Percentiles rank a stretch among this genome's conserved stretches.
Evolutionary conservation across 1,284 basidiomycete species (phyloP).

Genomic region (Macrocybe sp.): DNA sequence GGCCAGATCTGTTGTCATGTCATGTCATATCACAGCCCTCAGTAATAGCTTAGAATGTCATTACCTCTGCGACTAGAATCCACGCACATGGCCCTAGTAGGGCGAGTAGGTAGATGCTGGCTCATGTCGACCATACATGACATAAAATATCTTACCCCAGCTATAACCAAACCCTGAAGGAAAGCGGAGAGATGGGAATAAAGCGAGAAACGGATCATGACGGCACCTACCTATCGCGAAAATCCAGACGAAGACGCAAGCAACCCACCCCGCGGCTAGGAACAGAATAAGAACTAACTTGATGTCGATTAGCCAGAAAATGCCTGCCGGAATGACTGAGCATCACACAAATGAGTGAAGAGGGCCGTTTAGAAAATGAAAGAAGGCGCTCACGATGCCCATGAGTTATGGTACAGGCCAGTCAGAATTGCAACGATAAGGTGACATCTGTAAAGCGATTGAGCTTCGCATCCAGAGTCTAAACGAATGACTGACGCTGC

Average conservation of each 20-base stretch:
- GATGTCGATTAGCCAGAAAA: slow-evolving; percentile 3
- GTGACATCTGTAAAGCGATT: slow-evolving; percentile 43
- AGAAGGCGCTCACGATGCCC: slow-evolving; percentile 35
- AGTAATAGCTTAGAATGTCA: neutral
- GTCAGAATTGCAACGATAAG: slow-evolving; percentile 59
- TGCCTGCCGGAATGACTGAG: too few species aligned
- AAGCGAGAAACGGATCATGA: neutral
- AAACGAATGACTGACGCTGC: slow-evolving; percentile 33
- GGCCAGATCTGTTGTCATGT: slow-evolving; percentile 47
- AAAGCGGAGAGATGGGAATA: slow-evolving; percentile 1
- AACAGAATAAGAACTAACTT: neutral
- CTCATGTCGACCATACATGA: too few species aligned
- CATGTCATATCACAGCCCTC: neutral
- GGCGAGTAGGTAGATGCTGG: neutral
- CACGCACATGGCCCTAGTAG: slow-evolving; percentile 50
- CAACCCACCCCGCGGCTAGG: slow-evolving; percentile 58
- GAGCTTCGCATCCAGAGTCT: neutral
- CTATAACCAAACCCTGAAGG: slow-evolving; percentile 54
- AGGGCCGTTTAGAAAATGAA: neutral
- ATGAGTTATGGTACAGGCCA: slow-evolving; percentile 48
- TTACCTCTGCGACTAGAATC: slow-evolving; percentile 56
- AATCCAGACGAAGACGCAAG: slow-evolving; percentile 62
- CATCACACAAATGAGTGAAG: too few species aligned
- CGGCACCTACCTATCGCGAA: slow-evolving; percentile 50
- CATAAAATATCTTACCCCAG: slow-evolving; percentile 39